phyloP scores from a whole-genome alignment of 768 basidiomycete species.

The Strobilomyces dryophilus region DNA sequence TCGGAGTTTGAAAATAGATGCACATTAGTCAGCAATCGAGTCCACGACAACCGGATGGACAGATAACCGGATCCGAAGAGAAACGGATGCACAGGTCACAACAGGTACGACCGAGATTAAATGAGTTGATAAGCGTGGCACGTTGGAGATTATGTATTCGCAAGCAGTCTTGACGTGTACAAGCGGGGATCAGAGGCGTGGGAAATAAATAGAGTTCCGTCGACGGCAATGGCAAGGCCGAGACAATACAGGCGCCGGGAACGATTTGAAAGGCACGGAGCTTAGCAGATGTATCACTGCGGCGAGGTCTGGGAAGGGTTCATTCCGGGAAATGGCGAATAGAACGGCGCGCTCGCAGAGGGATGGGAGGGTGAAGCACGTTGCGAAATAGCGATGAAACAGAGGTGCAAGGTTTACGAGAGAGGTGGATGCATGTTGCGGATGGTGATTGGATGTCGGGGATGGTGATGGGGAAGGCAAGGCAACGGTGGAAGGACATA shows the following conservation, averaged over 20 bases:
- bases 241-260: not conserved
- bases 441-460: slow-evolving; percentile 21
- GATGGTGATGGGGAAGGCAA: slow-evolving; percentile 7
- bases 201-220: slow-evolving; percentile 17
- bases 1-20: slow-evolving; percentile 17
- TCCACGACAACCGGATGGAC: not conserved
- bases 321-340: slow-evolving; percentile 3
- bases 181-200: slow-evolving; percentile 5
- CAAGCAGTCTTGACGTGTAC: not conserved
- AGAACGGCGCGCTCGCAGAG: not conserved
- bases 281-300: not conserved
- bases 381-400: slow-evolving; percentile 12
- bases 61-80: no score
- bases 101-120: not conserved
- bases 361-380: slow-evolving; percentile 12
- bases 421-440: slow-evolving; percentile 22
- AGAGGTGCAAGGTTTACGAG: slow-evolving; percentile 15
- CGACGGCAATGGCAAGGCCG: not conserved
- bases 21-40: slow-evolving; percentile 1
- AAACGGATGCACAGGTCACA: no score
- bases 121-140: not conserved
- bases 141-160: not conserved
- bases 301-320: not conserved
- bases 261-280: slow-evolving; percentile 25
- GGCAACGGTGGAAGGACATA: slow-evolving; percentile 5